Evolutionary conservation across 495 filamentous ascomycete genomes (phyloP).

Genomic region (Lasiosphaeris hirsuta): DNA sequence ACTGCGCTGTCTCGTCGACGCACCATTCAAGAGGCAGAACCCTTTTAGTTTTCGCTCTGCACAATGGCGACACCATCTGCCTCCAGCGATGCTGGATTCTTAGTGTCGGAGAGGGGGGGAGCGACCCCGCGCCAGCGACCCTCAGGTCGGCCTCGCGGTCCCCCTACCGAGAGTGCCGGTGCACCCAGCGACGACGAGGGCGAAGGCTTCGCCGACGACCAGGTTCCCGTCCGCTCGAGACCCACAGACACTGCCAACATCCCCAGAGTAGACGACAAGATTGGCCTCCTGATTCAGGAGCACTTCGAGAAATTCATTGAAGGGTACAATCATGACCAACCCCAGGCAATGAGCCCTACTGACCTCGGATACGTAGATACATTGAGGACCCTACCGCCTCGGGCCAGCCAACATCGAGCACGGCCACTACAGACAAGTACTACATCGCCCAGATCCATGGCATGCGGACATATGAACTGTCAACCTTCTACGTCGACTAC

Average conservation of each 20-base stretch:
- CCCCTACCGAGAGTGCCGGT: conserved; percentile 63
- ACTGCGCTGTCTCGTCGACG: conserved; percentile 3
- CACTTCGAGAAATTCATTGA: conserved; percentile 89
- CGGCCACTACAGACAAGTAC: conserved; percentile 80
- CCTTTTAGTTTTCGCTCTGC: not conserved
- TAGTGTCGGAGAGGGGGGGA: conserved; percentile 39
- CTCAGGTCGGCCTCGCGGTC: conserved; percentile 57
- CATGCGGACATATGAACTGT: conserved; percentile 79
- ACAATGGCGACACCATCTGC: conserved; percentile 36
- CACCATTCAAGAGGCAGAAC: conserved; percentile 1
- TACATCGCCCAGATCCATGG: conserved; percentile 95
- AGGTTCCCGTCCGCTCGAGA: conserved; percentile 51
- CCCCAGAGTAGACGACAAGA: conserved; percentile 80
- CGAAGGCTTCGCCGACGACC: conserved; percentile 56
- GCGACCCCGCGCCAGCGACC: conserved; percentile 38
- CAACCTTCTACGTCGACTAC: conserved; percentile 96
- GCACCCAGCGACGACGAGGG: conserved; percentile 61
- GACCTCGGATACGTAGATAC: conserved; percentile 47
- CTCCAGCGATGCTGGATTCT: conserved; percentile 43
- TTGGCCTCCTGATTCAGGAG: conserved; percentile 79
- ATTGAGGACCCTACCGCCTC: conserved; percentile 73
- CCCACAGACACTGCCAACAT: conserved; percentile 61
- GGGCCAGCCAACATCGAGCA: conserved; percentile 69
- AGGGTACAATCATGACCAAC: conserved; percentile 50
- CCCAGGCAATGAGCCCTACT: not conserved